Evolutionary conservation across 306 rosid genomes (phyloP), one percentile per base, ranked within the genome.

Genomic region (Carpinus fangiana): DNA sequence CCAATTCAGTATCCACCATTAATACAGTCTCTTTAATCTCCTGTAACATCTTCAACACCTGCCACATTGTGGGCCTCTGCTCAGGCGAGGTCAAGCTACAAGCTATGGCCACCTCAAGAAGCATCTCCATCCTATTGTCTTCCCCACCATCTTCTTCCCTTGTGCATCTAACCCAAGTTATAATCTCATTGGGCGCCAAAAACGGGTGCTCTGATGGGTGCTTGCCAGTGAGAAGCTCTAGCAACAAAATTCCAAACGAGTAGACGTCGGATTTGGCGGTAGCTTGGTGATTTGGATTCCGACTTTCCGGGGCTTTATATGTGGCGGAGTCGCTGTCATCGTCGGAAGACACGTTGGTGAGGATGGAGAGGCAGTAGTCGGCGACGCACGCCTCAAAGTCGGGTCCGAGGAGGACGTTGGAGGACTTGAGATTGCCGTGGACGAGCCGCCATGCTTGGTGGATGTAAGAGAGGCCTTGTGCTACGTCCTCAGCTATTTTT

Each of bases 11-110:
- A 78, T 91, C 89, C 75, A 86, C 93, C 83, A 78, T 77, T 43
- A 88, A 76, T 17, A 84, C 90, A 72, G 79, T 79, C 70, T 90
- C 90, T 82, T 93, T 93, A 81, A 93, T 89, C 87, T 93, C 97
- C 73, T 90, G 98, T 70, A 93, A 85, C 97, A 90, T 91, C 89
- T 91, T 93, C 90, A 93, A 84, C 81, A 93, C 98, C 87, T 90
- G 94, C 97, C 98, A 90, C 98, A 91, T 90, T 20, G 93, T 89
- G 31, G 98, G 98, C 47, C 98, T 91, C 88, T 90, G 96, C 91
- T 93, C 98, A 0, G 94, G 92, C 17, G 96, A 91, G 41, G 83
- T 80, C 68, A 87, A 43, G 81, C 96, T 84, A 84, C 97, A 93
- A 73, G 88, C 85, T 1, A 88, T 74, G 43, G 96, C 98, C 50